phyloP scores from a whole-genome alignment of 495 filamentous ascomycete genomes.

The Daldinia vernicosa region DNA sequence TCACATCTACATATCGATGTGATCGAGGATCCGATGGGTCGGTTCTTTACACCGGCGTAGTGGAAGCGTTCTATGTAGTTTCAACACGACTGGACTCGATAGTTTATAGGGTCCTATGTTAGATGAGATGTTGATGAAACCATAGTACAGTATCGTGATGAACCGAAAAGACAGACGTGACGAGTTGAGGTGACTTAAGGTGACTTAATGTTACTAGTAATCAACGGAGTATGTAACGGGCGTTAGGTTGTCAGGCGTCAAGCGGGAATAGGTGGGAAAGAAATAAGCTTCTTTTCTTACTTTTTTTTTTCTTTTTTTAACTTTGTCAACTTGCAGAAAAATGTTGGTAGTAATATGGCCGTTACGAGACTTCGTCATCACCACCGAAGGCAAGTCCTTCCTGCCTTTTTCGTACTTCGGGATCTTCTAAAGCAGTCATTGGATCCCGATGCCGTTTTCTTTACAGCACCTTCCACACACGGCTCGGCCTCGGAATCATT shows the following conservation, averaged over 20 bases:
- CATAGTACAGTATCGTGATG: conserved; percentile 23
- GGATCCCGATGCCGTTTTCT: conserved; percentile 13
- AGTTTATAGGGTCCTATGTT: conserved; percentile 15
- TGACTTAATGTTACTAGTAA: neutral
- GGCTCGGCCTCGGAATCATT: conserved; percentile 25
- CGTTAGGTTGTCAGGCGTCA: neutral
- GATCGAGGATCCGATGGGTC: conserved; percentile 35
- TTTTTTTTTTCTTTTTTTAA: conserved; percentile 3
- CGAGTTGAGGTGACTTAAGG: conserved; percentile 11
- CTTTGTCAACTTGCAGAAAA: conserved; percentile 16
- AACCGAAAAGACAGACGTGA: conserved; percentile 26
- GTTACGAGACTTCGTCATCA: conserved; percentile 23
- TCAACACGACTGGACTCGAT: conserved; percentile 3
- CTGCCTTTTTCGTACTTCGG: conserved; percentile 25
- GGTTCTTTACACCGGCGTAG: conserved; percentile 18
- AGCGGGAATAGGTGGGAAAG: conserved; percentile 32
- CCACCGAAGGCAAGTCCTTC: neutral
- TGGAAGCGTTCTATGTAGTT: conserved; percentile 22
- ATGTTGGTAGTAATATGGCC: conserved; percentile 5
- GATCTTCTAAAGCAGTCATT: conserved; percentile 28
- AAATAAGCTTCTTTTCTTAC: conserved; percentile 34
- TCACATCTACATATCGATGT: conserved; percentile 18
- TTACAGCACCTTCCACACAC: conserved; percentile 23
- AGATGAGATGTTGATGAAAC: conserved; percentile 24
- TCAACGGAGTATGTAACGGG: too few species aligned